Base-by-base conservation (phyloP, 257 asterid genomes). In the Fraxinus excelsior region DNA sequence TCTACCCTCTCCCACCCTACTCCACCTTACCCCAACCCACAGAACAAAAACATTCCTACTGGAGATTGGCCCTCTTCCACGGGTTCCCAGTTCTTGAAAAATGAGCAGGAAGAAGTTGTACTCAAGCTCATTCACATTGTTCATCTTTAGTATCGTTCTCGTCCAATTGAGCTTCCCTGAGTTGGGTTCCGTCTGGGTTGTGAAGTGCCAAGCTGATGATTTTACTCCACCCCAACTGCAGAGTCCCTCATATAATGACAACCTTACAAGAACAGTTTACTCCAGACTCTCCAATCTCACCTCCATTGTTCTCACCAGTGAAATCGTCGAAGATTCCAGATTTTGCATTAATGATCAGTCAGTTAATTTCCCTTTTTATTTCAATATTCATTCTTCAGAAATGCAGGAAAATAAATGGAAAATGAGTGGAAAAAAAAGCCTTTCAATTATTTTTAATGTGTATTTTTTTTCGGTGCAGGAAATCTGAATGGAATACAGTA, bases 291-390 rank as follows among this genome's bases (percentile, higher is more conserved):
- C 88, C 23, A 91, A 86, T 78, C 88, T 90, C 80, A 89, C 97
- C 56, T 71, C 83, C 19, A 51, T 77, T 56, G 31, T 87, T 38
- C 85, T 92, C 42, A 56, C 82, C 67, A 86, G 86, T 70, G 78
- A 79, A 70, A 60, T 92, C 68, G 90, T 86, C 74, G 83, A 76
- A 71, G 82, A 86, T 77, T 86, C 80, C 85, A 79, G 85, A 82
- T 92, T 82, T 71, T 92, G 97, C 86, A 79, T 90, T 79, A 77
- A 76, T 69, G 81, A 90, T 70, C 91, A 91, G 97, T 92, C 81
- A 81, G 84, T 76, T 38, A 6, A n/a, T 49, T 44, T 73, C 77
- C 78, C 35, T 34, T 71, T 58, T 51, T 4, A 5, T 46, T 62
- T 19, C 18, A 3, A n/a, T 60, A 0, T 58, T 29, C 5, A 44